phyloP scores from a whole-genome alignment of 192 early-diverging fungal species.

The Linnemannia exigua region DNA sequence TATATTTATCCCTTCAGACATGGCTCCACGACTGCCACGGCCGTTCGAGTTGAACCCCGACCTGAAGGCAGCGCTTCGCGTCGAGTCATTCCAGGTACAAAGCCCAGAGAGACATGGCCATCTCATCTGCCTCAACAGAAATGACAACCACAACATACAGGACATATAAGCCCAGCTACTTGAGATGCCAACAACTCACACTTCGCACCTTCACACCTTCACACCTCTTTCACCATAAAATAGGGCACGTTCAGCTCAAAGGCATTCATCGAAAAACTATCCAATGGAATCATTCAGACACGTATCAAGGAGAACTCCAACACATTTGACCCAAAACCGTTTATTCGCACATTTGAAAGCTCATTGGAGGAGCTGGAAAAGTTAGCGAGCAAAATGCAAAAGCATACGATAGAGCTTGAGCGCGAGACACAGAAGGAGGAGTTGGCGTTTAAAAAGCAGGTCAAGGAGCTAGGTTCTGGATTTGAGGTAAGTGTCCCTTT shows the following conservation, averaged over 20 bases:
- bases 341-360: slow-evolving; percentile 92
- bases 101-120: slow-evolving; percentile 1
- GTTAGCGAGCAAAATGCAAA: slow-evolving; percentile 81
- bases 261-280: slow-evolving; percentile 38
- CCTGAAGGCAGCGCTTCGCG: slow-evolving; percentile 54
- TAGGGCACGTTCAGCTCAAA: slow-evolving; percentile 49
- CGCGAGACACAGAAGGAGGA: slow-evolving; percentile 82
- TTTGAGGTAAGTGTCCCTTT: slow-evolving; percentile 75
- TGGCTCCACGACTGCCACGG: slow-evolving; percentile 46
- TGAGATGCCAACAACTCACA: slow-evolving; percentile 50
- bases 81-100: slow-evolving; percentile 64
- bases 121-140: slow-evolving; percentile 62
- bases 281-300: slow-evolving; percentile 43
- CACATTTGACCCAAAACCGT: slow-evolving; percentile 91
- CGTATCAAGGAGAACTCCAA: slow-evolving; percentile 49
- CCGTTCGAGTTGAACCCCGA: slow-evolving; percentile 62
- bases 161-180: slow-evolving; percentile 61
- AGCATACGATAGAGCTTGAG: slow-evolving; percentile 90
- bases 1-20: background rate
- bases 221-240: background rate
- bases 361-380: slow-evolving; percentile 87
- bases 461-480: slow-evolving; percentile 82
- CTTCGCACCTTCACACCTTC: background rate
- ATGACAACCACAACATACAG: slow-evolving; percentile 29
- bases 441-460: slow-evolving; percentile 77